A percentile compares a stretch with the other conserved stretches of the same genome.
Conservation (phyloP, 2,329 filamentous ascomycete species). For the Epichloe glyceriae region DNA sequence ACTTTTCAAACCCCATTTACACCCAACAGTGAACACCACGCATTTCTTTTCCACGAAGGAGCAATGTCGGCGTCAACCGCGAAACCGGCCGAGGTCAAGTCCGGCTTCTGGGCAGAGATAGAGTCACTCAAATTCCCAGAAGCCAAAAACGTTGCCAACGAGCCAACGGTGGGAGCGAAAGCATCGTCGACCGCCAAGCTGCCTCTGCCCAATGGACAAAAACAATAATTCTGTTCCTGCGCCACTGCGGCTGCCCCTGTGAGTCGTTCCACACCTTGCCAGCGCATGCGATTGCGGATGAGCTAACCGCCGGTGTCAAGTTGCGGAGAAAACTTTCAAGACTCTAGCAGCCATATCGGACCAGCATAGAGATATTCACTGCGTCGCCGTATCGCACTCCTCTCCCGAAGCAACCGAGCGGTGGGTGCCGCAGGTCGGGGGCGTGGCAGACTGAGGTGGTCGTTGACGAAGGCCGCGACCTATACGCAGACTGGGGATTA, state of each 20-base stretch:
- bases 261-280: conserved; percentile 18
- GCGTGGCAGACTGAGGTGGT: conserved; percentile 45
- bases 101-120: conserved; percentile 23
- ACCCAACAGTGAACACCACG: background rate
- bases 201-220: conserved; percentile 38
- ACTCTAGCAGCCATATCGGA: conserved; percentile 38
- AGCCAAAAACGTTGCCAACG: conserved; percentile 28
- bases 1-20: background rate
- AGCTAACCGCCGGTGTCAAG: conserved; percentile 22
- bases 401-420: conserved; percentile 36
- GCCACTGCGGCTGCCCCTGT: conserved; percentile 67
- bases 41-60: background rate
- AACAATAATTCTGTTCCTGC: conserved; percentile 52
- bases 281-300: background rate
- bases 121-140: conserved; percentile 28
- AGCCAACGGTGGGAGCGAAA: conserved; percentile 38
- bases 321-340: conserved; percentile 55
- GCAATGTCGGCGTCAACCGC: conserved; percentile 3
- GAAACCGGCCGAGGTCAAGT: conserved; percentile 4
- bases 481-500: conserved; percentile 55
- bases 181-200: conserved; percentile 44
- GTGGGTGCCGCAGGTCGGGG: conserved; percentile 44
- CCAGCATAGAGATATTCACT: conserved; percentile 36
- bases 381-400: conserved; percentile 51
- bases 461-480: conserved; percentile 43